phyloP scores from a whole-genome alignment of 179 eudicot species.

The Carnegiea gigantea region DNA sequence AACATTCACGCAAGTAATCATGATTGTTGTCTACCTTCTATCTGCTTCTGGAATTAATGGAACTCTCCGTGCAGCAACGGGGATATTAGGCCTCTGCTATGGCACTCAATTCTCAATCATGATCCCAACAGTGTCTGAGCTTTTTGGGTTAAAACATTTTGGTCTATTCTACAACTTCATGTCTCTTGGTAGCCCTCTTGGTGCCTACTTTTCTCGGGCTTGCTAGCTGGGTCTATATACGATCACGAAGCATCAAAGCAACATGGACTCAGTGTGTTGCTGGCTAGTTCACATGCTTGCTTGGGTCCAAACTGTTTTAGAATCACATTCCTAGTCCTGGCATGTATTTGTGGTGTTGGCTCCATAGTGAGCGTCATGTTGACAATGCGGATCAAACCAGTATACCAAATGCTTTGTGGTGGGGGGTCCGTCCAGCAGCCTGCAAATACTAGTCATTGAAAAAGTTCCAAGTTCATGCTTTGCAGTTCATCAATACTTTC shows the following conservation, averaged over 20 bases:
- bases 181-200: conserved; percentile 70
- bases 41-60: conserved; percentile 63
- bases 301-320: conserved; percentile 65
- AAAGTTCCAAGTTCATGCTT: neutral
- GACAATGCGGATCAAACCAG: conserved; percentile 68
- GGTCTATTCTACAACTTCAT: conserved; percentile 68
- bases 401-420: conserved; percentile 75
- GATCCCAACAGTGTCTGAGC: conserved; percentile 85
- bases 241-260: conserved; percentile 74
- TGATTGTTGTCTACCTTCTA: conserved; percentile 60
- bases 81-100: conserved; percentile 65
- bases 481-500: too few species aligned
- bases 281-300: conserved; percentile 40
- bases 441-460: conserved; percentile 43
- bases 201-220: conserved; percentile 77
- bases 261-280: conserved; percentile 17
- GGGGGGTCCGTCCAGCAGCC: conserved; percentile 62
- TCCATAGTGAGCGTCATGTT: conserved; percentile 60
- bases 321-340: conserved; percentile 61
- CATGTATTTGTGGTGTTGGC: conserved; percentile 68
- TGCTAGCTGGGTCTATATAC: conserved; percentile 69
- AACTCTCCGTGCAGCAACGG: conserved; percentile 62
- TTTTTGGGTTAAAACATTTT: conserved; percentile 71
- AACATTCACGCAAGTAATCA: conserved; percentile 59
- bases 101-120: conserved; percentile 67